phyloP scores from a whole-genome alignment of 768 basidiomycete genomes.

The Suillus decipiens region DNA sequence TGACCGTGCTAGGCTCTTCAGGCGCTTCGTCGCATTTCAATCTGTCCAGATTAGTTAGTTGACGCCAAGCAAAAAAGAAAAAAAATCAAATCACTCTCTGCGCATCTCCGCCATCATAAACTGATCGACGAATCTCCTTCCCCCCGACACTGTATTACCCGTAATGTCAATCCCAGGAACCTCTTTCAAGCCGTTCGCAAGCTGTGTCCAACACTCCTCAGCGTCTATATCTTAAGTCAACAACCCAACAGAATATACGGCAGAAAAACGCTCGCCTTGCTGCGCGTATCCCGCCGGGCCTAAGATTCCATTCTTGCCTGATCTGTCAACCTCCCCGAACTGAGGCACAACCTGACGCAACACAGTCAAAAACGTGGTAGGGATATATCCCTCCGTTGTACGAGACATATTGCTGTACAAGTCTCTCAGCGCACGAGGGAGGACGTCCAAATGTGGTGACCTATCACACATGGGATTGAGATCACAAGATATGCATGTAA shows the following conservation, averaged over 20 bases:
- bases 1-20: slow-evolving; percentile 68
- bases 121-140: slow-evolving; percentile 72
- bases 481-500: neutral
- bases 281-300: slow-evolving; percentile 64
- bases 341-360: slow-evolving; percentile 85
- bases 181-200: slow-evolving; percentile 72
- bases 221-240: slow-evolving; percentile 55
- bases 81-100: slow-evolving; percentile 50
- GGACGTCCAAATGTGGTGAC: slow-evolving; percentile 43
- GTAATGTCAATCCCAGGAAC: slow-evolving; percentile 49
- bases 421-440: slow-evolving; percentile 57
- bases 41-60: slow-evolving; percentile 43
- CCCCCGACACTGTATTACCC: slow-evolving; percentile 30
- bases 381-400: slow-evolving; percentile 77
- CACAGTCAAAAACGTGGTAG: slow-evolving; percentile 63
- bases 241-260: neutral
- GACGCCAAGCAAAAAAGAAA: neutral
- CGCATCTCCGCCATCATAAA: slow-evolving; percentile 79
- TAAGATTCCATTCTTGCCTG: slow-evolving; percentile 37
- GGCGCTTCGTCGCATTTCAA: slow-evolving; percentile 80
- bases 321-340: slow-evolving; percentile 74
- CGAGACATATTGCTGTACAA: slow-evolving; percentile 73
- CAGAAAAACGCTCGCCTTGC: slow-evolving; percentile 49
- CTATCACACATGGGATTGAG: slow-evolving; percentile 14
- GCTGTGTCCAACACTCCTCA: slow-evolving; percentile 85